phyloP scores from a whole-genome alignment of 345 rosid species.

The Erysimum cheiranthoides region DNA sequence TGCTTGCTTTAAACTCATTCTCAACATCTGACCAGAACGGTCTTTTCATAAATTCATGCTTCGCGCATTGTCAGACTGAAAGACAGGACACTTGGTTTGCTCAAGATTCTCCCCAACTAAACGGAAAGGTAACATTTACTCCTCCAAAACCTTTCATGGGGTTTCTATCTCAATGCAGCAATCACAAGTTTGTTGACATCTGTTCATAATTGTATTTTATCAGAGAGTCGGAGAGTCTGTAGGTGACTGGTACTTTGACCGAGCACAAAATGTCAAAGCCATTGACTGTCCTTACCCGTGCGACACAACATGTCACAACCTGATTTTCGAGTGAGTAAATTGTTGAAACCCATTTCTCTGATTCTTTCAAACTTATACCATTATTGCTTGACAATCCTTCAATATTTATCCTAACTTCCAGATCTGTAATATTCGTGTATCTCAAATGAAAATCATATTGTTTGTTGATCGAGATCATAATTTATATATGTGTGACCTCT shows the following conservation, averaged over 20 bases:
- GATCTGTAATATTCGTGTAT: slow-evolving; percentile 23
- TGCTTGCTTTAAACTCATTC: slow-evolving; percentile 54
- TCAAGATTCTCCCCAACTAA: slow-evolving; percentile 65
- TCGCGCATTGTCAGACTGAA: slow-evolving; percentile 94
- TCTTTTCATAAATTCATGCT: slow-evolving; percentile 87
- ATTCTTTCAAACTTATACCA: slow-evolving; percentile 14
- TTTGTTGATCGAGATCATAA: slow-evolving; percentile 11
- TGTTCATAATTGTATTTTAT: slow-evolving; percentile 8
- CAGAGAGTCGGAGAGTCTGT: slow-evolving; percentile 85
- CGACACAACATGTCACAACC: slow-evolving; percentile 83
- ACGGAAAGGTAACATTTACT: slow-evolving; percentile 56
- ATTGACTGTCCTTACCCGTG: slow-evolving; percentile 87
- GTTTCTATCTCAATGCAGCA: not conserved
- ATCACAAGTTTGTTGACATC: slow-evolving; percentile 22
- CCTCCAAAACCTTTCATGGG: not conserved
- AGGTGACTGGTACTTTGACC: slow-evolving; percentile 91
- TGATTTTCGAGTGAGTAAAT: slow-evolving; percentile 67
- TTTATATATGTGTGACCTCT: slow-evolving; percentile 3
- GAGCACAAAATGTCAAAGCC: slow-evolving; percentile 50
- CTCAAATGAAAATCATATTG: slow-evolving; percentile 9
- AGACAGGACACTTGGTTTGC: slow-evolving; percentile 92
- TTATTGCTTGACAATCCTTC: not conserved
- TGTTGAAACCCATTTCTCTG: slow-evolving; percentile 1
- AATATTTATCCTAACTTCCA: slow-evolving; percentile 13
- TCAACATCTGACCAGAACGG: slow-evolving; percentile 69